phyloP scores from a whole-genome alignment of 2,329 filamentous ascomycete genomes.

The Curvularia sp. region DNA sequence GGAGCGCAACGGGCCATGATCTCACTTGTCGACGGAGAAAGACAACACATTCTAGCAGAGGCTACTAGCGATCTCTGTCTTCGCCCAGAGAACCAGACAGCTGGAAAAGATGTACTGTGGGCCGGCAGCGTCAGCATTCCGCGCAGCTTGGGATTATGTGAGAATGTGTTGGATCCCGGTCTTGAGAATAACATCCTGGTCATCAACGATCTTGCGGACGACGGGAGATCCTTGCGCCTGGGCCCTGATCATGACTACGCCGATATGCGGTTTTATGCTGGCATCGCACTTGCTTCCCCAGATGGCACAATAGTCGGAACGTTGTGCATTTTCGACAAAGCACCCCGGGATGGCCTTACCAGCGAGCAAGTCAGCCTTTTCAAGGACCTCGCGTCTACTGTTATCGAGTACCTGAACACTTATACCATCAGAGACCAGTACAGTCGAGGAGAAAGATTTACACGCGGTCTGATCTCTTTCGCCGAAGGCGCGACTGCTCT shows the following conservation, averaged over 20 bases:
- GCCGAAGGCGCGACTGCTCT: slow-evolving; percentile 37
- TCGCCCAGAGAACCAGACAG: slow-evolving; percentile 13
- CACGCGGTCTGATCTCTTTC: slow-evolving; percentile 43
- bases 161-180: slow-evolving; percentile 24
- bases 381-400: slow-evolving; percentile 36
- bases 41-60: slow-evolving; percentile 50
- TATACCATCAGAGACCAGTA: slow-evolving; percentile 38
- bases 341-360: slow-evolving; percentile 24
- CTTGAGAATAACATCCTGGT: slow-evolving; percentile 15
- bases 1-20: slow-evolving; percentile 44
- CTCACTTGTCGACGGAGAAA: slow-evolving; percentile 45
- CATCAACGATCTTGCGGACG: slow-evolving; percentile 18
- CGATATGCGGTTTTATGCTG: slow-evolving; percentile 36
- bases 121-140: slow-evolving; percentile 42
- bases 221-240: neutral
- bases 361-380: slow-evolving; percentile 22
- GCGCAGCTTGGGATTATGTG: slow-evolving; percentile 36
- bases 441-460: slow-evolving; percentile 39
- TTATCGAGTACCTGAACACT: slow-evolving; percentile 36
- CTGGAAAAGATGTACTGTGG: slow-evolving; percentile 29
- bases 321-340: slow-evolving; percentile 34
- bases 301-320: slow-evolving; percentile 36
- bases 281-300: slow-evolving; percentile 34
- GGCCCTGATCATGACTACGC: slow-evolving; percentile 7
- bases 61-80: slow-evolving; percentile 43